Evolutionary conservation across 768 basidiomycete species (phyloP).

Genomic region (Amanita jacksonii): DNA sequence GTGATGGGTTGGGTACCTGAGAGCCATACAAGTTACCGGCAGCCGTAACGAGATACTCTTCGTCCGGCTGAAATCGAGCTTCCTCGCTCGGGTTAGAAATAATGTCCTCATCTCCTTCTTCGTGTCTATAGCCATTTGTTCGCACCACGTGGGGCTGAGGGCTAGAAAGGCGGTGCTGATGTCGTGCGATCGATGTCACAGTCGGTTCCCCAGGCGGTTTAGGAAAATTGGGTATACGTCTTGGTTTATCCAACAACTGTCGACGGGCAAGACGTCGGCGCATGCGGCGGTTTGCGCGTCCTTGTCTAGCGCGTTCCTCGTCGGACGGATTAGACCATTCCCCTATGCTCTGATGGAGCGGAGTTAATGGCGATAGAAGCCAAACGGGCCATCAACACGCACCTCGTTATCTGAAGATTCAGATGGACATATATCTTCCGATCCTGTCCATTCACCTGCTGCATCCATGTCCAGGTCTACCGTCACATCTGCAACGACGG

Average conservation of each 20-base stretch:
- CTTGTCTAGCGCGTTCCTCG: conserved; percentile 71
- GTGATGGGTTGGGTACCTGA: conserved; percentile 33
- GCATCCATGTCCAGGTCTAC: conserved; percentile 26
- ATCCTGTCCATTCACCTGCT: conserved; percentile 76
- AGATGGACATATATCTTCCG: conserved; percentile 49
- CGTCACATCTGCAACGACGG: conserved; percentile 27
- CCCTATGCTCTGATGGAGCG: conserved; percentile 59
- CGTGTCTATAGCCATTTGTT: conserved; percentile 15
- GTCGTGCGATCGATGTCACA: conserved; percentile 16
- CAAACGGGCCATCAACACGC: conserved; percentile 15
- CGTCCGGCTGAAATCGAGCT: conserved; percentile 23
- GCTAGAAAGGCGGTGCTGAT: conserved; percentile 4
- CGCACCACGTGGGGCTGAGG: conserved; percentile 15
- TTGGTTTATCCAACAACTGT: conserved; percentile 50
- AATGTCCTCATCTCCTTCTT: conserved; percentile 46
- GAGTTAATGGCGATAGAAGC: conserved; percentile 7
- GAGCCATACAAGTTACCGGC: conserved; percentile 34
- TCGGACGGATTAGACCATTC: conserved; percentile 91
- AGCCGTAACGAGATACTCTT: conserved; percentile 36
- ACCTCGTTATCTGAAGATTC: conserved; percentile 68
- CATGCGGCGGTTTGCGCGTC: conserved; percentile 53
- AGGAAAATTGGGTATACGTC: conserved; percentile 73
- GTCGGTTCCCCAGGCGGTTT: conserved; percentile 53
- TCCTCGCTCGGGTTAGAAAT: conserved; percentile 87
- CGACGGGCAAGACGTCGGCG: conserved; percentile 38